A percentile compares a stretch with the other conserved stretches of the same genome.
Evolutionary conservation across 305 asterid species (phyloP).

Genomic region (Rubia balearica): DNA sequence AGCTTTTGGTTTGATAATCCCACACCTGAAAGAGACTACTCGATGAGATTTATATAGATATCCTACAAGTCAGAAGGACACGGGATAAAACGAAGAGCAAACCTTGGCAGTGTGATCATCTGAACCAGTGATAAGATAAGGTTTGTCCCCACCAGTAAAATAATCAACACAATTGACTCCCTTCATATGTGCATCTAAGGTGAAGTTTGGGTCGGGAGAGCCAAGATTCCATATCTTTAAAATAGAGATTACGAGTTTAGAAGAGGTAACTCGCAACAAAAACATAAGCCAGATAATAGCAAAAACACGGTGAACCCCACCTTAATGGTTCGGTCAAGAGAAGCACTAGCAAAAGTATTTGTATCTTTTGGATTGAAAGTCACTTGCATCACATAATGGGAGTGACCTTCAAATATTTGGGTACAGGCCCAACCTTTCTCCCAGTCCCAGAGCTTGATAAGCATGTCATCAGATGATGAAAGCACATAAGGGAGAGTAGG

Average conservation of each 20-base stretch:
- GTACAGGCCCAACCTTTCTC: conserved; percentile 97
- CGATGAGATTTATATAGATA: conserved; percentile 1
- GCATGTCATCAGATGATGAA: conserved; percentile 99
- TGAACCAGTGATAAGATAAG: conserved; percentile 87
- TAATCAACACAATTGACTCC: conserved; percentile 98
- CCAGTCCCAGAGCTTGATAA: conserved; percentile 99
- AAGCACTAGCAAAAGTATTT: conserved; percentile 98
- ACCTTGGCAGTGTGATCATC: conserved; percentile 99
- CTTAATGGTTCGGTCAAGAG: conserved; percentile 97
- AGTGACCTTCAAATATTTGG: conserved; percentile 98
- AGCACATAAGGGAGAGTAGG: conserved; percentile 89
- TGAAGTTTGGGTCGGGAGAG: conserved; percentile 97
- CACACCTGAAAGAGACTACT: conserved; percentile 62
- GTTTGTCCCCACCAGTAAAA: conserved; percentile 97
- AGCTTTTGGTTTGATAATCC: conserved; percentile 98
- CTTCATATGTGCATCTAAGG: conserved; percentile 91
- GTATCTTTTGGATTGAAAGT: conserved; percentile 97
- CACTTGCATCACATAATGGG: conserved; percentile 99
- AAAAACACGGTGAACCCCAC: conserved; percentile 27
- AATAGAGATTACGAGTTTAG: conserved; percentile 13
- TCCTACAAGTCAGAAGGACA: conserved; percentile 16
- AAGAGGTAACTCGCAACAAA: neutral
- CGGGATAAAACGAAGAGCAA: conserved; percentile 20
- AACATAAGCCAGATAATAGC: neutral
- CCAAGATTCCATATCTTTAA: conserved; percentile 95